Percentiles rank a stretch among this genome's conserved stretches.
phyloP scores from a whole-genome alignment of 805 yeast species.

The Monosporozyma yasuniensis region DNA sequence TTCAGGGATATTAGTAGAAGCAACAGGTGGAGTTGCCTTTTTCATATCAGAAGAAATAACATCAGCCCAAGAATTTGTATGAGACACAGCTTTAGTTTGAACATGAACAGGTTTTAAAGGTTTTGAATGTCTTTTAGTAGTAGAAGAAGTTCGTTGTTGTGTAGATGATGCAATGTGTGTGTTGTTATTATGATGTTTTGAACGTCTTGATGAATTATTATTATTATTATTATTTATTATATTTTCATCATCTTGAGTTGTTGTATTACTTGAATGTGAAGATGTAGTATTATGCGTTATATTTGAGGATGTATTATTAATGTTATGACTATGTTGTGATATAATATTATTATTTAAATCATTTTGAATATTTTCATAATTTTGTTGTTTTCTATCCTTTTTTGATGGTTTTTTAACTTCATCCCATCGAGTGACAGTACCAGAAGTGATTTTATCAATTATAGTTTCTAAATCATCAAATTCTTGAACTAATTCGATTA shows the following conservation, averaged over 20 bases:
- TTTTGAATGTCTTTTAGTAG: constrained; percentile 10
- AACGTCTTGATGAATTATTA: not conserved
- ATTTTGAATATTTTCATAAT: constrained; percentile 4
- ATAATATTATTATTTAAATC: not conserved
- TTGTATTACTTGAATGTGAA: too few relatives aligned
- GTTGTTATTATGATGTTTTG: not conserved
- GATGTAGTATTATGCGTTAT: constrained; percentile 5
- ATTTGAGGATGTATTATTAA: constrained; percentile 17
- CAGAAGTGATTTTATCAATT: constrained; percentile 80
- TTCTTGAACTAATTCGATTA: constrained; percentile 66
- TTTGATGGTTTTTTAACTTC: constrained; percentile 66
- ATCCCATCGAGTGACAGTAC: constrained; percentile 89
- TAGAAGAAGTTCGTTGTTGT: constrained; percentile 1
- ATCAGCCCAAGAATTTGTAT: constrained; percentile 33
- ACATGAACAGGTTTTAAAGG: constrained; percentile 19
- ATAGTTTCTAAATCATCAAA: constrained; percentile 69
- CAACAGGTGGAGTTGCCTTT: constrained; percentile 8
- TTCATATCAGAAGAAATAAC: constrained; percentile 18
- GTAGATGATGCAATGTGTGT: constrained; percentile 4
- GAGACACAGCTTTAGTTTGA: constrained; percentile 21
- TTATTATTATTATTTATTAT: not conserved
- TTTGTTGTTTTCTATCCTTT: constrained; percentile 38
- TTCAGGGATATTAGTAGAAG: constrained; percentile 6
- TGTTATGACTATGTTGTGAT: constrained; percentile 1
- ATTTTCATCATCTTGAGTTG: constrained; percentile 1